Base-by-base conservation (phyloP, 2,329 filamentous ascomycete species). In the Leptographium lundbergii region DNA sequence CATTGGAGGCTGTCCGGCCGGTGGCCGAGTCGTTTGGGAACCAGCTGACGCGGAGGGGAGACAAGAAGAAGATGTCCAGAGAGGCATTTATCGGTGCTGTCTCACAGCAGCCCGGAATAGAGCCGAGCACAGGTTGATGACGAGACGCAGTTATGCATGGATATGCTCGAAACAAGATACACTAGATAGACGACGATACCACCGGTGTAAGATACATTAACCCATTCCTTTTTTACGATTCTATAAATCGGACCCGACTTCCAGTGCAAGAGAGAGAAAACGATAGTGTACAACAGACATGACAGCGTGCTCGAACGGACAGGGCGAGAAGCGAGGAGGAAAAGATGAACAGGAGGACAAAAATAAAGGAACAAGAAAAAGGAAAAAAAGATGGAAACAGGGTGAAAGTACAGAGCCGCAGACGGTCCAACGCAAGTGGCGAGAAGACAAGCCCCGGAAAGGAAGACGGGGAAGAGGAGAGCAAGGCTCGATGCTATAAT, bases 1-100 rank as follows among this genome's bases (percentile, higher is more conserved):
- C 66, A 4, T 64, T 73, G 19, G 62, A 65, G n/a, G 61, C 59
- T 3, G 50, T 66, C 56, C 25, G 60, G 61, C 54, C 61, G n/a
- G 29, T 58, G 19, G 60, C 59, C 11, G 24, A 47, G 3, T 39
- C 58, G 32, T 58, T 61, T 58, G 55, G 52, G 6, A 58, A 32
- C 45, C 56, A 64, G 47, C 34, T 59, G 32, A 61, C 59, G 9
- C 22, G 60, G 48, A 54, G 36, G 5, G 58, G 58, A 14, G 57
- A 61, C 55, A 59, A 57, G 6, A 54, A 32, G 14, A 57, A 54
- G 39, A 42, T 52, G 14, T 14, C 59, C 7, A 57, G 58, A 6
- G 56, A 61, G 7, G 27, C 52, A 2, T 59, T 63, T 19, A 24
- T 59, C 22, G 48, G 57, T 0, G 58, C 57, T 1, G 48, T 61